Base-by-base conservation (phyloP, 1,284 basidiomycete species). In the Leccinum subrobustum region DNA sequence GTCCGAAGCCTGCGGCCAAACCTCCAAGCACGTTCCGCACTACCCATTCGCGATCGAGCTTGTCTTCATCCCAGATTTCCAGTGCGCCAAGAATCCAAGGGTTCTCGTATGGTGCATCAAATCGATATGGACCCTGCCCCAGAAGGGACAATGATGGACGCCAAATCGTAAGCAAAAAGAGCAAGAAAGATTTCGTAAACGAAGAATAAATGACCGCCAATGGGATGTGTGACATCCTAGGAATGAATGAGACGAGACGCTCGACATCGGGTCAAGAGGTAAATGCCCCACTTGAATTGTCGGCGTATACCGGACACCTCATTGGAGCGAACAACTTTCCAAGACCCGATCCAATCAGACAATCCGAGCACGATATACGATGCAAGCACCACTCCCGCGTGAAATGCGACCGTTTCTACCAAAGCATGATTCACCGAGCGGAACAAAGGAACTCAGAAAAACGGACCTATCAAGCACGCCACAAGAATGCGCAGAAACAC, bases 151-250 rank as follows among this genome's bases (percentile, higher is more conserved):
- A 52, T 3, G 81, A 80, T 6, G 88, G 85, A 29, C 82, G 83
- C 94, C 94, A 96, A 63, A 96, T 87, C 0, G 91, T 86, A 16
- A 96, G 83, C 16, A 93, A 78, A 64, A 93, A 86, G 23, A 95
- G 84, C 4, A 96, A 82, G 70, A 95, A 89, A 8, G 94, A 82
- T 65, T 96, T 96, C 2, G 91, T 89, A 37, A 96, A 77, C 1
- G 94, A 93, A 1, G 93, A 93, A 71, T 95, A 95, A 63, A 96
- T 81, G 4, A 96, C 78, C 3, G 89, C 89, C 16, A 96, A 80
- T 1, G 92, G 87, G 39, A 95, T 84, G 39, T 93, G 81, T 1
- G 86, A 86, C 56, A 87, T 83, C 66, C 89, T 91, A 67, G 42
- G 27, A 35, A 31, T 11, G 39, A 57, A 47, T 12, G 7, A 58